phyloP scores from a whole-genome alignment of 768 basidiomycete genomes.

The Leccinum subgranulosum region DNA sequence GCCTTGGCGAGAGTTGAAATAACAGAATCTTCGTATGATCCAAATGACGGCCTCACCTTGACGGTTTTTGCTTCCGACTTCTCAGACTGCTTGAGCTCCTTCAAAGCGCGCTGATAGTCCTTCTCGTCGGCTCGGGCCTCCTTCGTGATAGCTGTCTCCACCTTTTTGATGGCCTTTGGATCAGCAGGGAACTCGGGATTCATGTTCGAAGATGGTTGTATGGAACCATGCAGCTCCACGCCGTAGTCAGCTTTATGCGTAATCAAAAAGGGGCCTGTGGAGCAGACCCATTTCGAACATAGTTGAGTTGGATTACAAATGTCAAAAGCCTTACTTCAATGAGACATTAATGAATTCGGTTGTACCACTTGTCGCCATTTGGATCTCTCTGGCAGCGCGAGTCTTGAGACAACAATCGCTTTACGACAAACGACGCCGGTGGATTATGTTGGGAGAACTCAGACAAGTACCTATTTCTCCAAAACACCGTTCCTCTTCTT shows the following conservation, averaged over 20 bases:
- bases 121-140: conserved; percentile 54
- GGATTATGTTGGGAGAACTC: neutral
- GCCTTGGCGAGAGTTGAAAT: conserved; percentile 28
- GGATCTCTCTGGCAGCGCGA: no score
- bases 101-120: conserved; percentile 48
- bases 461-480: conserved; percentile 5
- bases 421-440: neutral
- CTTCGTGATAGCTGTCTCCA: conserved; percentile 43
- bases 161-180: conserved; percentile 33
- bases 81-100: conserved; percentile 51
- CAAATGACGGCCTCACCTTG: conserved; percentile 37
- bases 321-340: no score
- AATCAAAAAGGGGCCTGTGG: conserved; percentile 8
- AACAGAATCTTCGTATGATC: neutral
- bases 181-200: conserved; percentile 13
- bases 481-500: neutral
- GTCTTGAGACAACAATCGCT: neutral
- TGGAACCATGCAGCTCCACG: neutral
- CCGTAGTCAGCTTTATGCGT: neutral
- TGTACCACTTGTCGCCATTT: no score
- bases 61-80: conserved; percentile 50
- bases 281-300: neutral
- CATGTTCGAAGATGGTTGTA: conserved; percentile 18
- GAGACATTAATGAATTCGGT: no score
- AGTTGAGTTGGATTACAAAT: neutral